Evolutionary conservation across 176 grass and related monocot genomes (phyloP).

Genomic region (Guadua angustifolia): DNA sequence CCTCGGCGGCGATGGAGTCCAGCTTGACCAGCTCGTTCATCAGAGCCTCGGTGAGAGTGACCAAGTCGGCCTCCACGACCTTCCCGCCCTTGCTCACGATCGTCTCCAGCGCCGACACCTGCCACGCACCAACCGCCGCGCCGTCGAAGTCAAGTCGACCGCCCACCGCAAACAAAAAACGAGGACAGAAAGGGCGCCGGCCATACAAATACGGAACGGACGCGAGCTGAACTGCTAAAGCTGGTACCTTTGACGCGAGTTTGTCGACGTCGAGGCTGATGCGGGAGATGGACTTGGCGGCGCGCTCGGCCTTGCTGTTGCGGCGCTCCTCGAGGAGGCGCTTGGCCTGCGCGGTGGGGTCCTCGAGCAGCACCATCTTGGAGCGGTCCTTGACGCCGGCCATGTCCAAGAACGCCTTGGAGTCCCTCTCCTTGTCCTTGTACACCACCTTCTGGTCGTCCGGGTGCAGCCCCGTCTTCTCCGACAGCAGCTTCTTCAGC

Average conservation of each 20-base stretch:
- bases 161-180: background rate
- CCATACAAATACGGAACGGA: background rate
- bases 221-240: background rate
- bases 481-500: conserved; percentile 85
- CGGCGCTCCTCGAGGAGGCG: conserved; percentile 73
- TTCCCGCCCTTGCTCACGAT: conserved; percentile 73
- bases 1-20: conserved; percentile 75
- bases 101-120: conserved; percentile 87
- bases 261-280: conserved; percentile 73
- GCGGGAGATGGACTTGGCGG: conserved; percentile 58
- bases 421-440: conserved; percentile 75
- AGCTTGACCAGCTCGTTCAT: conserved; percentile 95
- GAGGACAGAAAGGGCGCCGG: background rate
- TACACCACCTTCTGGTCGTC: conserved; percentile 89
- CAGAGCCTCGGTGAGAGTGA: conserved; percentile 65
- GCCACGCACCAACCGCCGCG: background rate
- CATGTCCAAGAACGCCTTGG: conserved; percentile 76
- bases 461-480: conserved; percentile 78
- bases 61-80: conserved; percentile 72
- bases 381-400: conserved; percentile 87
- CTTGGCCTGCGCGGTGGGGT: conserved; percentile 78
- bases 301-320: conserved; percentile 56
- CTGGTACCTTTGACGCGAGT: conserved; percentile 65
- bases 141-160: background rate
- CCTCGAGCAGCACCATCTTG: conserved; percentile 77